Base-by-base conservation (phyloP, 2,329 filamentous ascomycete species). In the Boeremia lycopersici region DNA sequence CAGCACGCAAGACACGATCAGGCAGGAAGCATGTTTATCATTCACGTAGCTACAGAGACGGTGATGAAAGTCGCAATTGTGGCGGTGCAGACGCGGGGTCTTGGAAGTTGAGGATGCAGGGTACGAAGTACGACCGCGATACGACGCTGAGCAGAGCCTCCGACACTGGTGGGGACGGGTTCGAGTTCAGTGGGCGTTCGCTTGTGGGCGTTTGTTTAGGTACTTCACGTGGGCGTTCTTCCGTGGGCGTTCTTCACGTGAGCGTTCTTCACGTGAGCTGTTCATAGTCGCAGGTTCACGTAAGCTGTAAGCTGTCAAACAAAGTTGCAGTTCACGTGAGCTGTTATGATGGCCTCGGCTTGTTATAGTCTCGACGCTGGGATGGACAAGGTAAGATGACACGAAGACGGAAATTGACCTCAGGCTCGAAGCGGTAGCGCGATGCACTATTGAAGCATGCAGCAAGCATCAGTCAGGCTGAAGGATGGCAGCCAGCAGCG, bases 11-110 rank as follows among this genome's bases (percentile, higher is more conserved):
- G 44, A 33, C 35, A 54, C 39, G 42, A 50, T 49, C 48, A 59
- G 46, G 43, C 29, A 39, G 41, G 39, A 34, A 41, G 53, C 33
- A 48, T 30, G 40, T 41, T 47, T 44, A 46, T 50, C 35, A 50
- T 28, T 41, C 13, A 47, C 11, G n/a, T 39, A 13, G 47, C 35
- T 42, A 49, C 35, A 29, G 19, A 36, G 31, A 48, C 44, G 40
- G 40, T 13, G 28, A 38, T 49, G 36, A 23, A 11, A 33, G 34
- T 35, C 26, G 33, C 17, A 11, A 33, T 31, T 31, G 47, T 55
- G 52, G 52, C 52, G 46, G 52, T 50, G 52, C 52, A 55, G 38
- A 39, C 40, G 51, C 52, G 52, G 52, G 52, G 52, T 50, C 41
- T 38, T 36, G n/a, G 34, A 33, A 12, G 36, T 47, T 47, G 41